Evolutionary conservation across 2,329 filamentous ascomycete species (phyloP).

Genomic region (Alternaria burnsii): DNA sequence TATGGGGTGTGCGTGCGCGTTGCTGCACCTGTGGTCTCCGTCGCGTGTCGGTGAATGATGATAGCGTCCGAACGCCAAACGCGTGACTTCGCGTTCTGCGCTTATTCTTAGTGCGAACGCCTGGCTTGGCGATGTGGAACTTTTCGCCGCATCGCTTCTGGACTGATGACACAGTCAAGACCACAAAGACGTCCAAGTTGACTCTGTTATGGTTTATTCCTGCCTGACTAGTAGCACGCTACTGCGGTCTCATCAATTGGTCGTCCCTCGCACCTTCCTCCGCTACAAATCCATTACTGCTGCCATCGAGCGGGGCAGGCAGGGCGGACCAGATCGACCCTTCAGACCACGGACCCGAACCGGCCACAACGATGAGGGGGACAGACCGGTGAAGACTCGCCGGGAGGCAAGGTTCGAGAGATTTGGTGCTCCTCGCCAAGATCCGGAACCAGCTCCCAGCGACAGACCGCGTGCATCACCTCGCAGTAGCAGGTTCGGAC

Average conservation of each 20-base stretch:
- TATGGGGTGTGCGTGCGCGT: not conserved
- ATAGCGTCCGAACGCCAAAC: constrained; percentile 7
- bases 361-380: not conserved
- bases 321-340: constrained; percentile 19
- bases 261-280: constrained; percentile 26
- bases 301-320: constrained; percentile 43
- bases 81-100: constrained; percentile 24
- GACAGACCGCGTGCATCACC: not conserved
- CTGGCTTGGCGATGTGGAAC: constrained; percentile 12
- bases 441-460: not conserved
- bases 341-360: constrained; percentile 18
- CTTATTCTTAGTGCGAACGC: constrained; percentile 11
- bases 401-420: constrained; percentile 14
- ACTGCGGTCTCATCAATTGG: constrained; percentile 22
- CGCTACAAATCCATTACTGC: constrained; percentile 46
- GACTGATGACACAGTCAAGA: not conserved
- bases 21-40: not conserved
- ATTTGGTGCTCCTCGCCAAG: constrained; percentile 16
- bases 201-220: constrained; percentile 33
- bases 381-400: constrained; percentile 4
- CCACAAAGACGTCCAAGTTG: not conserved
- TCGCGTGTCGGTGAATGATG: not conserved
- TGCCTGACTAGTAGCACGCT: constrained; percentile 26
- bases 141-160: constrained; percentile 11
- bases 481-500: constrained; percentile 16